A percentile compares a stretch with the other conserved stretches of the same genome.
Conservation (phyloP, 805 yeast genomes). For the Wickerhamomyces strasburgensis region DNA sequence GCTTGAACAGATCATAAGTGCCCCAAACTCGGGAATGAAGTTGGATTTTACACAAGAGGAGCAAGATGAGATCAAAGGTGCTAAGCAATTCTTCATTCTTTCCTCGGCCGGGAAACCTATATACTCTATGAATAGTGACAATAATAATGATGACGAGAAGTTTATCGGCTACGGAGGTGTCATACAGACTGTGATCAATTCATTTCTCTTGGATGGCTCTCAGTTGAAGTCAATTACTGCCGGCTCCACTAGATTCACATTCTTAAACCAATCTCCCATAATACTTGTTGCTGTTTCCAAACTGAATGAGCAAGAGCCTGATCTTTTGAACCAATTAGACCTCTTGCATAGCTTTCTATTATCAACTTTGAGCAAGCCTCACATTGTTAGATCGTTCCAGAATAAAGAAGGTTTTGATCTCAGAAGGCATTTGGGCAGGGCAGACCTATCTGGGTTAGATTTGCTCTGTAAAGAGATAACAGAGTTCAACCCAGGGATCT, state of each 20-base stretch:
- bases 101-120: slow-evolving; percentile 89
- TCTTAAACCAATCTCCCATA: slow-evolving; percentile 62
- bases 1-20: slow-evolving; percentile 24
- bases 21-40: slow-evolving; percentile 16
- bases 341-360: slow-evolving; percentile 70
- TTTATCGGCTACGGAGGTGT: slow-evolving; percentile 72
- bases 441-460: slow-evolving; percentile 70
- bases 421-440: slow-evolving; percentile 64
- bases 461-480: slow-evolving; percentile 52
- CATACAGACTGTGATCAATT: slow-evolving; percentile 71
- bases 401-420: slow-evolving; percentile 78
- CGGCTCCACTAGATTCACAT: slow-evolving; percentile 48
- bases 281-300: slow-evolving; percentile 66
- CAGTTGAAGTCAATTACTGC: slow-evolving; percentile 47
- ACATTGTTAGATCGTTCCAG: slow-evolving; percentile 61
- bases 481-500: slow-evolving; percentile 50
- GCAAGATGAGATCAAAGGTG: slow-evolving; percentile 10
- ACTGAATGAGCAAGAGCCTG: slow-evolving; percentile 45
- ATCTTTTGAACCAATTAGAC: slow-evolving; percentile 60
- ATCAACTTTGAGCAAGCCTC: slow-evolving; percentile 80
- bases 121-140: slow-evolving; percentile 45
- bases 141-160: slow-evolving; percentile 56
- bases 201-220: slow-evolving; percentile 45
- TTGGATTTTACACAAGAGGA: slow-evolving; percentile 10
- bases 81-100: slow-evolving; percentile 71